Base-by-base conservation (phyloP, 371 early-diverging fungal species). In the Saksenaea oblongispora region DNA sequence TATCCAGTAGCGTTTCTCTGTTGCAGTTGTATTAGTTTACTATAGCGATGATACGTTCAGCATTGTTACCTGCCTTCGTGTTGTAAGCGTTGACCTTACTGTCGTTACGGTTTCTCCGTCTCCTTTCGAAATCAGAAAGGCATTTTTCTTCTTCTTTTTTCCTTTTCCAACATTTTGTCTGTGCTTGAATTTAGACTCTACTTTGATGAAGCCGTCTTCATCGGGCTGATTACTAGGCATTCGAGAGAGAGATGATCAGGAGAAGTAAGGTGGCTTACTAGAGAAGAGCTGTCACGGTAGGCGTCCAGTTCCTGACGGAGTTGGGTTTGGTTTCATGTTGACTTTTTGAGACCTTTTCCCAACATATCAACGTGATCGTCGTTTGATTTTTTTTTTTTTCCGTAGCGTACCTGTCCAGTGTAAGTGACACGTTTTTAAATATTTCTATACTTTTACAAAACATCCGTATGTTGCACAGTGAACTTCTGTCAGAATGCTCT, bases 1-100 rank as follows among this genome's bases (percentile, higher is more conserved):
- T 79, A 0, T 60, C 55, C 0, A 67, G 24, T 31, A 79, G 56
- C 8, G 59, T 36, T 34, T 69, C 69, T 59, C 79, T 78, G 63
- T 17, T 24, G 47, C 26, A 3, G 41, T 18, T 11, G 22, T 14
- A 18, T 54, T 34, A 26, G 11, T 15, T 58, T 26, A 34, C n/a
- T 34, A n/a, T 58, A 7, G 5, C 8, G 22, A 24, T 3, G 18
- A 8, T 34, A 28, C 28, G 10, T 24, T 37, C 17, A 22, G 17
- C 0, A 17, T 34, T 11, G 17, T 22, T 47, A 22, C 51, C 51
- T 47, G 22, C 51, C 51, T 47, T 47, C 22, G 51, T 22, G 51
- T 22, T 26, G 26, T 22, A 10, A 47, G 51, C 22, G n/a, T 47
- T 22, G 24, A 22, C 51, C 10, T n/a, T 18, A 47, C 17, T 0